Base-by-base conservation (phyloP, 257 asterid genomes). In the Scutellaria galericulata region DNA sequence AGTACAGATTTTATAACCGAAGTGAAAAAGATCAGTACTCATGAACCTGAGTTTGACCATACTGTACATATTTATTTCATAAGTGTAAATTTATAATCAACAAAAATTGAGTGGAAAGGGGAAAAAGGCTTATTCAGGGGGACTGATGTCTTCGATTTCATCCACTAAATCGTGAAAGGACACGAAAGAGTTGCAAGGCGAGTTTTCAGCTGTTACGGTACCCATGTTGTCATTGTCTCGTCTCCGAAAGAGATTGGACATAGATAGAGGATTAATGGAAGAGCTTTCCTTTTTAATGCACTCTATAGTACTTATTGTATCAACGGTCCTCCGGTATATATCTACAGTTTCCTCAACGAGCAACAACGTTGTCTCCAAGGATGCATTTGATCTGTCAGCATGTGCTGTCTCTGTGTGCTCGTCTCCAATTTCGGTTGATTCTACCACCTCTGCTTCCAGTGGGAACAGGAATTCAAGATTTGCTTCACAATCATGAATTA, bases 401-500 rank as follows among this genome's bases (percentile, higher is more conserved):
- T 75, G 70, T 13, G 75, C 63, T 65, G 66, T 72, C 52, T 65
- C 69, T 6, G 54, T 18, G 20, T 40, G 72, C 27, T 66, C 79
- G 47, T 64, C 82, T 39, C 71, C 60, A 75, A 59, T 64, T 7
- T 15, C 31, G 2, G 53, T 13, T 7, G 92, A 68, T 83, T 91
- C 95, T 6, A 88, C 83, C 50, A 94, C 93, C 81, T 89, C 96
- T 1, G 96, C 90, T 81, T 84, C 85, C 44, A 78, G 60, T 2
- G 98, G 99, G 62, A 92, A 87, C 50, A 90, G 88, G 76, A 83
- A 64, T 75, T 95, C 96, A 0, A 88, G 93, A 76, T 85, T 88
- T 71, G 76, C 96, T 83, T 95, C 99, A 27, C 99, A 95, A 64
- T 95, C 97, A 40, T 65, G 82, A 4, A 92, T 84, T 69, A 95